phyloP scores from a whole-genome alignment of 495 filamentous ascomycete species.

The Penicillium ochrochloron region DNA sequence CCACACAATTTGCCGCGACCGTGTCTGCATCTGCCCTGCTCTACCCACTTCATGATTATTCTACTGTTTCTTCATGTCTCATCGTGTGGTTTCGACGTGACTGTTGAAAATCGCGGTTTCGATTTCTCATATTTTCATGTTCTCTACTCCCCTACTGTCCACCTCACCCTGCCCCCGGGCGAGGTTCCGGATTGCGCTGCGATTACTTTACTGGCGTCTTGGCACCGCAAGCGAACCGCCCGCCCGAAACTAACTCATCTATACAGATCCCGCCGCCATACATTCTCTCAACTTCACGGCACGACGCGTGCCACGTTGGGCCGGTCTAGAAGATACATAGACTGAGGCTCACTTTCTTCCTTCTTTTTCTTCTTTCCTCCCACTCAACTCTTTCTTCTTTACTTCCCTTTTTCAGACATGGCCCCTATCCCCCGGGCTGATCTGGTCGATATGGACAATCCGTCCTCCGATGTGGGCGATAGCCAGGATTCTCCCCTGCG shows the following conservation, averaged over 20 bases:
- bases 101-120: background rate
- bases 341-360: slow-evolving; percentile 11
- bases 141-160: slow-evolving; percentile 1
- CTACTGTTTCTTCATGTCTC: background rate
- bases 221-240: slow-evolving; percentile 48
- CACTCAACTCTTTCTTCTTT: background rate
- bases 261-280: slow-evolving; percentile 35
- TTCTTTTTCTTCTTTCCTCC: background rate
- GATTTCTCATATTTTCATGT: background rate
- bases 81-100: background rate
- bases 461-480: slow-evolving; percentile 45
- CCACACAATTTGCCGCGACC: slow-evolving; percentile 41
- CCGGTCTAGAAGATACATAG: background rate
- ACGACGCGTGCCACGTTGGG: slow-evolving; percentile 14
- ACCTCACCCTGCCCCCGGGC: slow-evolving; percentile 15
- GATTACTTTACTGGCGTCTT: slow-evolving; percentile 45
- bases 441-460: slow-evolving; percentile 41
- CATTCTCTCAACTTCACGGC: slow-evolving; percentile 19
- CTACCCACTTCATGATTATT: slow-evolving; percentile 4
- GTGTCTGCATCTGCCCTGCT: slow-evolving; percentile 26
- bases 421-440: slow-evolving; percentile 43
- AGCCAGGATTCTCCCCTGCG: slow-evolving; percentile 49
- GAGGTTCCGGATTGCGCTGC: slow-evolving; percentile 33
- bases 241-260: slow-evolving; percentile 38
- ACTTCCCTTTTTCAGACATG: slow-evolving; percentile 32